Evolutionary conservation across 202 grass and related monocot genomes (phyloP).

Genomic region (Panicum virgatum): DNA sequence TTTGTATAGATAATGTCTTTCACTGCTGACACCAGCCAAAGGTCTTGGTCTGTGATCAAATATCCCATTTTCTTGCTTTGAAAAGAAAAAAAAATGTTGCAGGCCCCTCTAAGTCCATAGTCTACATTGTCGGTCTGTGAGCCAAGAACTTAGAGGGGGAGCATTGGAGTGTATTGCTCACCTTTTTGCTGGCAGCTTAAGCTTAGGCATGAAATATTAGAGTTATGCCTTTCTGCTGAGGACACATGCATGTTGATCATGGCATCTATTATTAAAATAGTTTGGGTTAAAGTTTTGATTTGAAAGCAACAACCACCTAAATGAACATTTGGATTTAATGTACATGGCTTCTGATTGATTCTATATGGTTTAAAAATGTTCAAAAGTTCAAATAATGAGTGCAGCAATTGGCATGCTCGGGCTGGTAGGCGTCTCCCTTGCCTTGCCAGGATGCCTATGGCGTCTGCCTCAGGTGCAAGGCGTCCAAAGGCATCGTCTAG

Average conservation of each 20-base stretch:
- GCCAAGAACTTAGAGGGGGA: neutral
- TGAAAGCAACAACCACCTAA: neutral
- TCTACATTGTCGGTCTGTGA: neutral
- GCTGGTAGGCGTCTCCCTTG: too few relatives aligned
- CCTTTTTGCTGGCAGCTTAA: neutral
- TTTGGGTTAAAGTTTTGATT: neutral
- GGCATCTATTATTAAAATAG: neutral
- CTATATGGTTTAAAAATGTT: neutral
- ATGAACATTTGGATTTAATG: neutral
- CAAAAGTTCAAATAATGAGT: neutral
- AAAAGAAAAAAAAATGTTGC: neutral
- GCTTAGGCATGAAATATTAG: neutral
- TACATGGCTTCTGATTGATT: conserved; percentile 19
- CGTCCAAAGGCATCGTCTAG: too few relatives aligned
- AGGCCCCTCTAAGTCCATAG: neutral
- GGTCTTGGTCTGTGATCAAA: neutral
- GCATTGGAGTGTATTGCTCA: neutral
- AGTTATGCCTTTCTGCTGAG: neutral
- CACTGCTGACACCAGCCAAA: neutral
- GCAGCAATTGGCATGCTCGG: too few relatives aligned
- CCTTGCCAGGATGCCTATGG: too few relatives aligned
- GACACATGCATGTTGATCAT: neutral
- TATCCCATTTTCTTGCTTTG: neutral
- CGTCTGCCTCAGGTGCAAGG: too few relatives aligned
- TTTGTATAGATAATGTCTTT: neutral